These are phyloP conservation scores for Ceratocystis papillata DNA, from an alignment of 2,329 filamentous ascomycete genomes.

Conservation along the genomic window DNA sequence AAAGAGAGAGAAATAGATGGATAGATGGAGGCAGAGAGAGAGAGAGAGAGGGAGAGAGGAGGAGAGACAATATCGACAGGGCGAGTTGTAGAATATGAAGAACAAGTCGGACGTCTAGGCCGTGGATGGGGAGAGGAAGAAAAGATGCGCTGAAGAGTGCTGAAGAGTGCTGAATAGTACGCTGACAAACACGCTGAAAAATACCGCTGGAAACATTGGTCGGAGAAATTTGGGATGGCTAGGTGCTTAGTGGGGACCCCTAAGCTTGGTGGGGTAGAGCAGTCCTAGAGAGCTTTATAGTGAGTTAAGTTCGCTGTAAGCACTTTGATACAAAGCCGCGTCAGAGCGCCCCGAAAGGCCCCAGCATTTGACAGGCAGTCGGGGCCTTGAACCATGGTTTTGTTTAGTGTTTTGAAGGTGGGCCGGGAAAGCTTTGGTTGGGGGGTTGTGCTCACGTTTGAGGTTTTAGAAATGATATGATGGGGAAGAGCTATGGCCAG, in stretches of 20 bases:
- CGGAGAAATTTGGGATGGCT: background rate
- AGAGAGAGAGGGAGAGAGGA: background rate
- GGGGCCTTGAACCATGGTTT: too few relatives aligned
- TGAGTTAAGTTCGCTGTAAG: background rate
- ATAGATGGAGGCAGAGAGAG: too few relatives aligned
- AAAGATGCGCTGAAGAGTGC: background rate
- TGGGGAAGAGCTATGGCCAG: too few relatives aligned
- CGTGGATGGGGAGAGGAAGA: background rate
- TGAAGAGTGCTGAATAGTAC: background rate
- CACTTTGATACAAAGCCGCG: background rate
- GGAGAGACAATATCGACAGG: background rate
- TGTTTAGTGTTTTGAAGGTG: too few relatives aligned
- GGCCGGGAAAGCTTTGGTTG: too few relatives aligned
- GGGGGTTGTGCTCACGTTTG: too few relatives aligned
- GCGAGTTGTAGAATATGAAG: background rate
- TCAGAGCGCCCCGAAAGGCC: background rate
- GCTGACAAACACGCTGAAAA: background rate
- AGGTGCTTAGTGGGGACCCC: background rate
- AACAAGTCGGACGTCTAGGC: background rate
- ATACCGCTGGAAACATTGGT: background rate
- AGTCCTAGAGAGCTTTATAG: conserved; percentile 3
- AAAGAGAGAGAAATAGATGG: background rate
- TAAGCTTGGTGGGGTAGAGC: background rate
- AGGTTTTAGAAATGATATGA: too few relatives aligned
- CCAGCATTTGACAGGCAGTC: background rate